Base-by-base conservation (phyloP, 106 monocot species). In the Hemerocallis citrina region DNA sequence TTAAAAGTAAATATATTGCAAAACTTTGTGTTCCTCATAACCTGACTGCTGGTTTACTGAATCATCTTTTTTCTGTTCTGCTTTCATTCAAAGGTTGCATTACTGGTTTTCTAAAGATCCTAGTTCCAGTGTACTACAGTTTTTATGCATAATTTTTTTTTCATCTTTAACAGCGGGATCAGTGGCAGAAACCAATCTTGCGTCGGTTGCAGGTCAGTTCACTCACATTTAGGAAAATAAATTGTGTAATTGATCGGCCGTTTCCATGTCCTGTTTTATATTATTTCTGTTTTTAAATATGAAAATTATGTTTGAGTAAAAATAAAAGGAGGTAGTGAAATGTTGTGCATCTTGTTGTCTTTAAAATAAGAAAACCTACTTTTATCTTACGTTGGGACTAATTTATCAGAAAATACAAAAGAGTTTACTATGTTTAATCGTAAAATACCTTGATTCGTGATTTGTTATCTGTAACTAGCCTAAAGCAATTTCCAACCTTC, bases 171-270 rank as follows among this genome's bases (percentile, higher is more conserved):
- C 84, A 98, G 96, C 72, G 96, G 39, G 88, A 85, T 47, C 75
- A 52, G 61, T 98, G 91, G 96, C 91, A 98, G 72, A 98, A 98
- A 70, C 96, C 96, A 67, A 77, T 98, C 69, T 56, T 98, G 60
- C 84, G 91, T 34, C 78, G 72, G 16, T 82, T 98, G 76, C 96
- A 98, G 91, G 96, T 91, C 49, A 77, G 74, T 51, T 42, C 62
- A 34, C 3, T 74, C 23, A 23, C 57, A 24, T 66, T 73, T 21
- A 24, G 48, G 38, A 27, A 36, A 37, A 27, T 73, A 36, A 32
- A 67, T 34, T 35, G 41, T 7, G 3, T 54, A 54, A 54, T 54
- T 32, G 31, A 32, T 54, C 14, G 54, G 32, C n/a, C 54, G 32
- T 54, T 6, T 54, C 54, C 24, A 30, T 15, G 17, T 64, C 23